Percentiles rank a stretch among this genome's conserved stretches.
Evolutionary conservation across 306 rosid genomes (phyloP).

Genomic region (Vigna angularis): DNA sequence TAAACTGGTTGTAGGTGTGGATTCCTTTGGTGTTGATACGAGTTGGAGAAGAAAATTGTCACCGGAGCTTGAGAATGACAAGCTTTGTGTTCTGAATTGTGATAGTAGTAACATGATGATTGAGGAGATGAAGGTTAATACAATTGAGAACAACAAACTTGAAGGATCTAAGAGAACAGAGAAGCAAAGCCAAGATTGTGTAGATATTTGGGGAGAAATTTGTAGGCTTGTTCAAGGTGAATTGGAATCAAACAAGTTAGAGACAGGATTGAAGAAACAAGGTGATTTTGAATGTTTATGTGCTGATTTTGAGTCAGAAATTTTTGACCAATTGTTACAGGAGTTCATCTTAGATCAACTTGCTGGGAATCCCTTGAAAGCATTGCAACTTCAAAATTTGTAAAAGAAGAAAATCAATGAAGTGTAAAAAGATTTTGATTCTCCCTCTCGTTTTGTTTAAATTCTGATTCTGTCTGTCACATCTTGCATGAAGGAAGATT

Average conservation of each 20-base stretch:
- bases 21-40: conserved; percentile 35
- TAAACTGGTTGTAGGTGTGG: conserved; percentile 47
- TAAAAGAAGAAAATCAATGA: conserved; percentile 41
- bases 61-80: conserved; percentile 55
- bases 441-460: conserved; percentile 11
- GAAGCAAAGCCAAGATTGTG: conserved; percentile 34
- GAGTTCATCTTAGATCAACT: conserved; percentile 67
- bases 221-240: conserved; percentile 64
- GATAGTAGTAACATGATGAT: conserved; percentile 49
- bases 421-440: conserved; percentile 32
- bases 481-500: conserved; percentile 31
- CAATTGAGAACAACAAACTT: conserved; percentile 43
- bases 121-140: conserved; percentile 49
- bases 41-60: conserved; percentile 70
- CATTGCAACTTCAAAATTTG: conserved; percentile 42
- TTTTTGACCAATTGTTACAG: conserved; percentile 62
- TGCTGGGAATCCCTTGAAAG: conserved; percentile 32
- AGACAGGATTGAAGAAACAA: conserved; percentile 37
- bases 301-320: conserved; percentile 62
- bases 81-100: conserved; percentile 44
- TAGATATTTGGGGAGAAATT: conserved; percentile 56
- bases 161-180: conserved; percentile 48
- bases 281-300: conserved; percentile 52
- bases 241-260: conserved; percentile 52
- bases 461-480: neutral